Percentiles rank a stretch among this genome's conserved stretches.
phyloP scores from a whole-genome alignment of 257 asterid species.

The Nemophila menziesii region DNA sequence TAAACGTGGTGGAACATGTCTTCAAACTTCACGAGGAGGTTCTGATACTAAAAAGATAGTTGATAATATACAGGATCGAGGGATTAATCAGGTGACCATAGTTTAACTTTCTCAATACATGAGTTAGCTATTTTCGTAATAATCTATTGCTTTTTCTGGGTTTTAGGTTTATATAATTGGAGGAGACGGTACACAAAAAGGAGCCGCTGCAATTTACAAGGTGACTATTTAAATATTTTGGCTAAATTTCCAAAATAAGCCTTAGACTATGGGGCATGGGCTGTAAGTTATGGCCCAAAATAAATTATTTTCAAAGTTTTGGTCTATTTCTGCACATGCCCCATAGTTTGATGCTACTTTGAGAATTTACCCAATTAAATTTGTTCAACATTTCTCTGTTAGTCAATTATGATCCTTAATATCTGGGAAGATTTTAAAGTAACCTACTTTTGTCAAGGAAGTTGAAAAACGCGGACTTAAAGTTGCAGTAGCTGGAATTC shows the following conservation, averaged over 20 bases:
- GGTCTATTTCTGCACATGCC: too few relatives aligned
- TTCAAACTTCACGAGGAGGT: slow-evolving; percentile 94
- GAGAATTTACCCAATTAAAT: too few relatives aligned
- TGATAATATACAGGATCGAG: slow-evolving; percentile 88
- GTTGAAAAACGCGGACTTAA: slow-evolving; percentile 74
- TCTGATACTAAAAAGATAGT: slow-evolving; percentile 90
- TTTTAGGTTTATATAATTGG: slow-evolving; percentile 93
- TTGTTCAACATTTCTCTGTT: slow-evolving; percentile 7
- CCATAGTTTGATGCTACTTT: too few relatives aligned
- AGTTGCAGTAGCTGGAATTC: slow-evolving; percentile 92
- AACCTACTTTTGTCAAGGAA: slow-evolving; percentile 47
- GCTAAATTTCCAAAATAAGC: too few relatives aligned
- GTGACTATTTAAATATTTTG: slow-evolving; percentile 21
- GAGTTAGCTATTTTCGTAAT: neutral
- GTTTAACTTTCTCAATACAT: slow-evolving; percentile 1
- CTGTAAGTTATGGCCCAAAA: too few relatives aligned
- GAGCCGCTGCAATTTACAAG: slow-evolving; percentile 82
- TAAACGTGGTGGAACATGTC: slow-evolving; percentile 91
- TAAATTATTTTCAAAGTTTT: too few relatives aligned
- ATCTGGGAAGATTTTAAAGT: slow-evolving; percentile 5
- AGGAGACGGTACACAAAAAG: slow-evolving; percentile 98
- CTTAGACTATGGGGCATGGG: too few relatives aligned
- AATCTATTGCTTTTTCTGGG: slow-evolving; percentile 11
- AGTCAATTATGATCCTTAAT: neutral
- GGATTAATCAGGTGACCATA: slow-evolving; percentile 73